Conservation (phyloP, 2,329 filamentous ascomycete species). For the Aspergillus fumigatus region DNA sequence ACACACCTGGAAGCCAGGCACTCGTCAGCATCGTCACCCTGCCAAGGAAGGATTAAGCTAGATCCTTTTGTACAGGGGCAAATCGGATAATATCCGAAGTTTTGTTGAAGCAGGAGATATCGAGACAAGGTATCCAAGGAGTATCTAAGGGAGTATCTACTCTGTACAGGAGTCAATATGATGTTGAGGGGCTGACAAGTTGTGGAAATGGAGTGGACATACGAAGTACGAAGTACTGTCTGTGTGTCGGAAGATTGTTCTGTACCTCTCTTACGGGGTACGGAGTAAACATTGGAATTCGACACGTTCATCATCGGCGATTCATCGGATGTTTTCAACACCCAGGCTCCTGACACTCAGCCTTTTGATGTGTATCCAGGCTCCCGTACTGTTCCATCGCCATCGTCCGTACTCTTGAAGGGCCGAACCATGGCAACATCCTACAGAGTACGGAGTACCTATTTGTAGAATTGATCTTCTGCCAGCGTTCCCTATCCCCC, state of each 20-base stretch:
- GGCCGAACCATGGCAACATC: background rate
- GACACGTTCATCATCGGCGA: no score
- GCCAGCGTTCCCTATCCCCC: background rate
- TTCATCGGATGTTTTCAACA: no score
- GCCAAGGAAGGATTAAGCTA: background rate
- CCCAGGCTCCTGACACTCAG: no score
- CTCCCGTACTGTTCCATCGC: background rate
- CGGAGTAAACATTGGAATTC: background rate
- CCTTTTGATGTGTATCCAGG: no score
- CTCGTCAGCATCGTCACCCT: background rate
- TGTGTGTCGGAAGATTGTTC: background rate
- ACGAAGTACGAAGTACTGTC: no score
- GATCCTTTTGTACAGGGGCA: background rate
- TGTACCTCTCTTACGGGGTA: background rate
- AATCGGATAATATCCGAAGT: conserved; percentile 5
- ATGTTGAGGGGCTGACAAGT: background rate
- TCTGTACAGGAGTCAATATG: background rate
- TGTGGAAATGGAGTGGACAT: no score
- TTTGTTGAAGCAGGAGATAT: background rate
- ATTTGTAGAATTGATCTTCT: background rate
- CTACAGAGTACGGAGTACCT: no score
- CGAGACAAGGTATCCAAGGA: background rate
- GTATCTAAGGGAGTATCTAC: background rate
- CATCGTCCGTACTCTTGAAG: background rate
- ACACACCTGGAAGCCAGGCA: no score